Evolutionary conservation across 2,329 filamentous ascomycete genomes (phyloP).

Genomic region (Fusarium compactum): DNA sequence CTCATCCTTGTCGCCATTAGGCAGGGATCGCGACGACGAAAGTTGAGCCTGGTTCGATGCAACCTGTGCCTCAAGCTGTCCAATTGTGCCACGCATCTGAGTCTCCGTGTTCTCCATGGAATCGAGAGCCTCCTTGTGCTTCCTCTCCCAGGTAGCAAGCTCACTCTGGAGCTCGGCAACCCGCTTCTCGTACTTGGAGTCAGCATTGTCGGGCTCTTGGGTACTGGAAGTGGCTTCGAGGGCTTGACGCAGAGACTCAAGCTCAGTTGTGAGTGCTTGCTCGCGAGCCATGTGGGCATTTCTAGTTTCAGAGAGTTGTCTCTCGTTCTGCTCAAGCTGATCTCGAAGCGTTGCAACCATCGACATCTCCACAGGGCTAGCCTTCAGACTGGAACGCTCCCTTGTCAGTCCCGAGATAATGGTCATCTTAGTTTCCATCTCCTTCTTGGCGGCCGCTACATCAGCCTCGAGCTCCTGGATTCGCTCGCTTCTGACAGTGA

Average conservation of each 20-base stretch:
- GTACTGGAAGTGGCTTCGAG: constrained; percentile 51
- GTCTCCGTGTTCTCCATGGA: constrained; percentile 79
- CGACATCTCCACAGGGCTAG: constrained; percentile 87
- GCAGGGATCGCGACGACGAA: constrained; percentile 57
- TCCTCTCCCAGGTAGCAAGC: constrained; percentile 78
- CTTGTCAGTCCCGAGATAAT: constrained; percentile 95
- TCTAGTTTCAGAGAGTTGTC: constrained; percentile 79
- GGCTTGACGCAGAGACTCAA: constrained; percentile 74
- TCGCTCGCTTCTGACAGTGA: constrained; percentile 86
- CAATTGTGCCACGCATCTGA: constrained; percentile 77
- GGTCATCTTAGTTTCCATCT: constrained; percentile 96
- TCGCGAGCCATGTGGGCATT: constrained; percentile 80
- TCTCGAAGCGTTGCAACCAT: constrained; percentile 88
- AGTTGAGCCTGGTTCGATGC: constrained; percentile 66
- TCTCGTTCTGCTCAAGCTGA: constrained; percentile 88
- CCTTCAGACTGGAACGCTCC: constrained; percentile 90
- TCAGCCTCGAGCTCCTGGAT: constrained; percentile 92
- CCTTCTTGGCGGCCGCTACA: constrained; percentile 84
- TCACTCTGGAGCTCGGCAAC: constrained; percentile 78
- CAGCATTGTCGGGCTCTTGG: constrained; percentile 48
- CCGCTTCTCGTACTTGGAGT: constrained; percentile 64
- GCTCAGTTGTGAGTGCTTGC: constrained; percentile 76
- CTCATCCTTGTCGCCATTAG: constrained; percentile 55
- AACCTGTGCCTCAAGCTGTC: constrained; percentile 75
- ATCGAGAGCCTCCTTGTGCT: constrained; percentile 77